Percentiles rank a stretch among this genome's conserved stretches.
These are phyloP conservation scores for Wickerhamomyces tratensis DNA, from an alignment of 805 yeast genomes.

Conservation along the genomic window DNA sequence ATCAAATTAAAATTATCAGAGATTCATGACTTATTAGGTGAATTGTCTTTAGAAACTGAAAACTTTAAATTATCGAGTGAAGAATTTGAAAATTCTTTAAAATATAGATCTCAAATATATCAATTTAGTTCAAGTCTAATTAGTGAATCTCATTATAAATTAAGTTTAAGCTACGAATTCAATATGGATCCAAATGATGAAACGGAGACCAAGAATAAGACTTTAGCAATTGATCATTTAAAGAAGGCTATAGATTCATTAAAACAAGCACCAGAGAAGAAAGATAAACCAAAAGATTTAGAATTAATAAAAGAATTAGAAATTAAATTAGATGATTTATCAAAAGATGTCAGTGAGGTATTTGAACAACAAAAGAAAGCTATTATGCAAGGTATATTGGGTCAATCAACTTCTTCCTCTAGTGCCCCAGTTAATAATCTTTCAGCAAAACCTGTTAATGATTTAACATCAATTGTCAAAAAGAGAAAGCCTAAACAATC, in stretches of 20 bases:
- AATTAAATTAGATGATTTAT: slow-evolving; percentile 44
- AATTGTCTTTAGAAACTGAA: slow-evolving; percentile 83
- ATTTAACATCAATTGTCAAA: slow-evolving; percentile 52
- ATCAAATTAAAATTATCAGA: slow-evolving; percentile 54
- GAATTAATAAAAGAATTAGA: slow-evolving; percentile 47
- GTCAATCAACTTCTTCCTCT: slow-evolving; percentile 26
- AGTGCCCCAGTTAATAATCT: slow-evolving; percentile 9
- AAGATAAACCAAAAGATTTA: slow-evolving; percentile 25
- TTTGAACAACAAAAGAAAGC: slow-evolving; percentile 40
- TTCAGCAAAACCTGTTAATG: slow-evolving; percentile 35
- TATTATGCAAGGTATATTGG: slow-evolving; percentile 47
- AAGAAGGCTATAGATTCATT: slow-evolving; percentile 42
- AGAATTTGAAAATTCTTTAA: slow-evolving; percentile 54
- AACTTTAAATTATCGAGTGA: slow-evolving; percentile 70
- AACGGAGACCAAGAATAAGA: slow-evolving; percentile 30
- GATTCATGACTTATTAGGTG: slow-evolving; percentile 74
- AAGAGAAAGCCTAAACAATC: slow-evolving; percentile 32
- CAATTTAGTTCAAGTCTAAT: slow-evolving; percentile 44
- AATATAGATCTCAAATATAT: slow-evolving; percentile 41
- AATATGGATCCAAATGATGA: slow-evolving; percentile 39
- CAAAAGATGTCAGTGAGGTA: slow-evolving; percentile 39
- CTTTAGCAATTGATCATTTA: slow-evolving; percentile 41
- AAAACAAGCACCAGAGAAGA: slow-evolving; percentile 26
- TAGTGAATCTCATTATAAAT: slow-evolving; percentile 74
- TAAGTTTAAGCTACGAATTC: slow-evolving; percentile 73